Conservation (phyloP, 768 basidiomycete genomes). For the Xerocomellus chrysenteron region DNA sequence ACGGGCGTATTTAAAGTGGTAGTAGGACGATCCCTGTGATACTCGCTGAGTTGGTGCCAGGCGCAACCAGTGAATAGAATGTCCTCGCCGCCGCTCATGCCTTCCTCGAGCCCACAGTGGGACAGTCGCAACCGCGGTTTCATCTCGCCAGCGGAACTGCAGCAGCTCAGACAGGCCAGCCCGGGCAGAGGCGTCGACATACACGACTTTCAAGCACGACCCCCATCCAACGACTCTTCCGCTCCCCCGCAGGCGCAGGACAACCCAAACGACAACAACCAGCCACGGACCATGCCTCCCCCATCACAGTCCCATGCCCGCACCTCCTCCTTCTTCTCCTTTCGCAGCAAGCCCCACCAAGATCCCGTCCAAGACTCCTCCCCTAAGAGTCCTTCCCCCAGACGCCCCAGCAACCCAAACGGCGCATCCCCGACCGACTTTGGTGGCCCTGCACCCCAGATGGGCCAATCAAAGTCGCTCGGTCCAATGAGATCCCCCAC, state of each 20-base stretch:
- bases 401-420: conserved; percentile 15
- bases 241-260: conserved; percentile 14
- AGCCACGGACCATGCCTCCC: conserved; percentile 29
- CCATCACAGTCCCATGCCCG: conserved; percentile 50
- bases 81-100: conserved; percentile 20
- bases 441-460: conserved; percentile 26
- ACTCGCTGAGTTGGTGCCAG: background rate
- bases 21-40: conserved; percentile 6
- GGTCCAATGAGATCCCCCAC: conserved; percentile 26
- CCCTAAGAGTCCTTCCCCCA: conserved; percentile 17
- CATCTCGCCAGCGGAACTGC: conserved; percentile 34
- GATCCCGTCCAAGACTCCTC: conserved; percentile 14
- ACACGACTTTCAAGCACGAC: conserved; percentile 36
- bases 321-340: conserved; percentile 66
- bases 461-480: conserved; percentile 34
- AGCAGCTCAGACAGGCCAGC: conserved; percentile 35
- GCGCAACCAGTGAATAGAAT: background rate
- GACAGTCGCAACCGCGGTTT: conserved; percentile 35
- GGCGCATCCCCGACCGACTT: conserved; percentile 17
- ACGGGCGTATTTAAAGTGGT: background rate
- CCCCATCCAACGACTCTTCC: conserved; percentile 12
- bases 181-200: conserved; percentile 29
- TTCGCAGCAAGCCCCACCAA: conserved; percentile 42
- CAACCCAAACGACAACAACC: conserved; percentile 17
- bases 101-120: conserved; percentile 36